Evolutionary conservation across 2,329 filamentous ascomycete genomes (phyloP).

Genomic region (Neoascochyta sp.): DNA sequence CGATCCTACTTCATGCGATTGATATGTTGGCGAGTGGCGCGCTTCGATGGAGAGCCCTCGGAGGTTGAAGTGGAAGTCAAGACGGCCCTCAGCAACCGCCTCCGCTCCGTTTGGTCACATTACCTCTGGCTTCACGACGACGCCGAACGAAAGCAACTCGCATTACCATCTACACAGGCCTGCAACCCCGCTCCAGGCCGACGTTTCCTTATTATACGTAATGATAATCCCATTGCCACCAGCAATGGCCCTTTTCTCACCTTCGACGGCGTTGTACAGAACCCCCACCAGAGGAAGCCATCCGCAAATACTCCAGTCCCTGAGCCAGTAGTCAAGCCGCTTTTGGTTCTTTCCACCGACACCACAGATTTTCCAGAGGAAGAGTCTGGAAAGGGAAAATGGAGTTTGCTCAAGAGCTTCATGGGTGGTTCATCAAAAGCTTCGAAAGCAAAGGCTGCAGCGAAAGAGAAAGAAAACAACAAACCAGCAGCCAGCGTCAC

Average conservation of each 20-base stretch:
- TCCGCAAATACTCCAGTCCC: constrained; percentile 19
- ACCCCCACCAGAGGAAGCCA: constrained; percentile 32
- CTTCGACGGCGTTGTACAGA: constrained; percentile 58
- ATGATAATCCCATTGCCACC: constrained; percentile 60
- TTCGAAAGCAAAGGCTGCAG: constrained; percentile 41
- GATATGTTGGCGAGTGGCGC: constrained; percentile 82
- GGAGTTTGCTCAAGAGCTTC: constrained; percentile 63
- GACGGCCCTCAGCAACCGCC: constrained; percentile 60
- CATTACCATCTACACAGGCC: constrained; percentile 71
- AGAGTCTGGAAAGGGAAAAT: constrained; percentile 52
- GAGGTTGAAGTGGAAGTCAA: constrained; percentile 71
- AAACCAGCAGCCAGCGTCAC: constrained; percentile 7
- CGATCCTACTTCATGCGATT: constrained; percentile 88
- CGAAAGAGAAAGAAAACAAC: constrained; percentile 24
- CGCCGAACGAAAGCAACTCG: constrained; percentile 55
- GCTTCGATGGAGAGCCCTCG: constrained; percentile 65
- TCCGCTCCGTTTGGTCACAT: constrained; percentile 72
- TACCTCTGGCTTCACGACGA: constrained; percentile 71
- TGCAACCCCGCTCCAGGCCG: constrained; percentile 81
- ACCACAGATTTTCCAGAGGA: constrained; percentile 35
- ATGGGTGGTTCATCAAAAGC: constrained; percentile 48
- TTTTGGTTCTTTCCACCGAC: constrained; percentile 28
- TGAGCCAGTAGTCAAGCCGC: constrained; percentile 27
- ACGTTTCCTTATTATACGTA: constrained; percentile 82
- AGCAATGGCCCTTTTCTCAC: constrained; percentile 56